A percentile compares a stretch with the other conserved stretches of the same genome.
These are phyloP conservation scores for Chenopodium quinoa DNA, from an alignment of 148 eudicot species.

Conservation along the genomic window DNA sequence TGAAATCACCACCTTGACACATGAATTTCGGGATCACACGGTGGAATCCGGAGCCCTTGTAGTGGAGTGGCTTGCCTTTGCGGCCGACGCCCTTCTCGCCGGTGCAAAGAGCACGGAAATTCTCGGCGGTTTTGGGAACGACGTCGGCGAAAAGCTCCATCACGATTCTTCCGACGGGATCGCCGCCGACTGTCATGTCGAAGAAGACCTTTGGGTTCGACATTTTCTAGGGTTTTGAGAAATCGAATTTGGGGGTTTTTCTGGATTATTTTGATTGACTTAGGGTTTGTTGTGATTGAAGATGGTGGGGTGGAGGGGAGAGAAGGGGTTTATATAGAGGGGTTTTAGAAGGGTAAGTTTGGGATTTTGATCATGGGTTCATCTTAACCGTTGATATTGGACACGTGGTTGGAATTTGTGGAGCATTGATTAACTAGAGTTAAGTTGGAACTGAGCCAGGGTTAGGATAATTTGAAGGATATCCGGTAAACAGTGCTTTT, in stretches of 20 bases:
- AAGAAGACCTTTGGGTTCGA: slow-evolving; percentile 63
- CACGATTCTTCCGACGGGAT: slow-evolving; percentile 47
- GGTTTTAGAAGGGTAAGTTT: slow-evolving; percentile 2
- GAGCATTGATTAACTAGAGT: slow-evolving; percentile 24
- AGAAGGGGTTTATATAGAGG: slow-evolving; percentile 20
- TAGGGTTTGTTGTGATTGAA: background rate
- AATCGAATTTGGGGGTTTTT: background rate
- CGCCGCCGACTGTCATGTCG: slow-evolving; percentile 49
- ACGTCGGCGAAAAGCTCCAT: slow-evolving; percentile 60
- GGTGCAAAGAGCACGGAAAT: slow-evolving; percentile 66
- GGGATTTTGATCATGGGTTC: background rate
- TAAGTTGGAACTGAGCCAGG: background rate
- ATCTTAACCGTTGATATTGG: slow-evolving; percentile 1
- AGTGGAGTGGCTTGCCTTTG: slow-evolving; percentile 52
- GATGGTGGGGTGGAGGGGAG: background rate
- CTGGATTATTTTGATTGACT: background rate
- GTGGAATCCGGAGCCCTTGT: slow-evolving; percentile 58
- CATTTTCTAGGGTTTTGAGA: slow-evolving; percentile 28
- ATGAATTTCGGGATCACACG: slow-evolving; percentile 60
- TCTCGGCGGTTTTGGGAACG: slow-evolving; percentile 57
- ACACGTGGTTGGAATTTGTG: slow-evolving; percentile 15
- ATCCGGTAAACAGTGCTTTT: slow-evolving; percentile 4
- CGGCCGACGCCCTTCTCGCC: slow-evolving; percentile 52
- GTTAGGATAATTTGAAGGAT: slow-evolving; percentile 20
- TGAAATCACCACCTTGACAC: slow-evolving; percentile 79